A percentile compares a stretch with the other conserved stretches of the same genome.
These are phyloP conservation scores for Rutidosis leptorrhynchoides DNA, from an alignment of 129 eudicot genomes.

Conservation along the genomic window DNA sequence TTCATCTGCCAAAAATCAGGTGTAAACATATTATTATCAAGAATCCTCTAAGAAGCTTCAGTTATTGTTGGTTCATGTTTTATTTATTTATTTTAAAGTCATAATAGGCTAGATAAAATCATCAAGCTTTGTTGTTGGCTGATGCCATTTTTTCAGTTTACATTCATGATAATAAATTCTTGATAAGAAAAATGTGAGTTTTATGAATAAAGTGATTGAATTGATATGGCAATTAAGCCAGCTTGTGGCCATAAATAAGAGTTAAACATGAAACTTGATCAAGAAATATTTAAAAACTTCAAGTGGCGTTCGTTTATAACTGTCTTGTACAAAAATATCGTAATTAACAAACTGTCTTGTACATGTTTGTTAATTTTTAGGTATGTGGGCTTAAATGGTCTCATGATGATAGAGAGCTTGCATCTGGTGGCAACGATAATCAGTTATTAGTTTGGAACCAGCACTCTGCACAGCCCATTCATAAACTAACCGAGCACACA, in stretches of 20 bases:
- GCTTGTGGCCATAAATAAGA: neutral
- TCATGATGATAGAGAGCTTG: slow-evolving; percentile 97
- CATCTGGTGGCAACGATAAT: slow-evolving; percentile 98
- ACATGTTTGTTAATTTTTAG: slow-evolving; percentile 30
- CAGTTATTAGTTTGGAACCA: slow-evolving; percentile 97
- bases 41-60: neutral
- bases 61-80: neutral
- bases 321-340: neutral
- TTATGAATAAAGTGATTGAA: neutral
- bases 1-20: neutral
- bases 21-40: neutral
- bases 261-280: neutral
- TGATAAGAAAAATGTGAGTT: neutral
- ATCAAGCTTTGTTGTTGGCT: neutral
- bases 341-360: neutral
- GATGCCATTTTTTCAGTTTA: neutral
- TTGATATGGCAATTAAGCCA: neutral
- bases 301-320: neutral
- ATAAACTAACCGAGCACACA: slow-evolving; percentile 77
- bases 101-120: neutral
- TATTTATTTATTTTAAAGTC: neutral
- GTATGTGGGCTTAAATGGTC: slow-evolving; percentile 99
- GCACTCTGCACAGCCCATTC: slow-evolving; percentile 71
- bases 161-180: neutral
- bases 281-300: neutral